Evolutionary conservation across 2,329 filamentous ascomycete species (phyloP).

Genomic region (Sclerotinia borealis): DNA sequence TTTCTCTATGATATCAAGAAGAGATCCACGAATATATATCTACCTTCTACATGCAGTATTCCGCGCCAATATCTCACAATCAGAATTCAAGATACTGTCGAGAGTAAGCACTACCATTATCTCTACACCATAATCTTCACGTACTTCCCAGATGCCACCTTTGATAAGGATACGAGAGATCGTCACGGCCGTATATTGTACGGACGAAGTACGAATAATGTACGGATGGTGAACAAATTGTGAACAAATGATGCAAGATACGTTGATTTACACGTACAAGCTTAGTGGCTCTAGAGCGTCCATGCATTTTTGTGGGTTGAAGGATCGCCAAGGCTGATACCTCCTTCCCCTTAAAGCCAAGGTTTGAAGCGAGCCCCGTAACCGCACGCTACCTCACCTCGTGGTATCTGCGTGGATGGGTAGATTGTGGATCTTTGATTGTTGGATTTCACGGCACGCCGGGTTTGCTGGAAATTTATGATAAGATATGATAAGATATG

Average conservation of each 20-base stretch:
- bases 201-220: too few species aligned
- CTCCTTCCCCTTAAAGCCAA: neutral
- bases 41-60: neutral
- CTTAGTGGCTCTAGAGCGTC: neutral
- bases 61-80: neutral
- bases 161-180: neutral
- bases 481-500: too few species aligned
- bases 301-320: slow-evolving; percentile 3
- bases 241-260: neutral
- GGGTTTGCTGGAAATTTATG: too few species aligned
- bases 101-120: neutral
- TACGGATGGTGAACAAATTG: too few species aligned
- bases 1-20: neutral
- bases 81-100: too few species aligned
- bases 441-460: too few species aligned
- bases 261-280: neutral
- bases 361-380: neutral
- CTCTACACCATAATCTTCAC: neutral
- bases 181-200: too few species aligned
- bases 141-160: neutral
- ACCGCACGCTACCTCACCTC: neutral
- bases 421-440: neutral
- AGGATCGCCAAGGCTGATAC: neutral
- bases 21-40: neutral
- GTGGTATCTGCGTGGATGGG: neutral